Base-by-base conservation (phyloP, 768 basidiomycete genomes). In the Flagelloscypha sp. region DNA sequence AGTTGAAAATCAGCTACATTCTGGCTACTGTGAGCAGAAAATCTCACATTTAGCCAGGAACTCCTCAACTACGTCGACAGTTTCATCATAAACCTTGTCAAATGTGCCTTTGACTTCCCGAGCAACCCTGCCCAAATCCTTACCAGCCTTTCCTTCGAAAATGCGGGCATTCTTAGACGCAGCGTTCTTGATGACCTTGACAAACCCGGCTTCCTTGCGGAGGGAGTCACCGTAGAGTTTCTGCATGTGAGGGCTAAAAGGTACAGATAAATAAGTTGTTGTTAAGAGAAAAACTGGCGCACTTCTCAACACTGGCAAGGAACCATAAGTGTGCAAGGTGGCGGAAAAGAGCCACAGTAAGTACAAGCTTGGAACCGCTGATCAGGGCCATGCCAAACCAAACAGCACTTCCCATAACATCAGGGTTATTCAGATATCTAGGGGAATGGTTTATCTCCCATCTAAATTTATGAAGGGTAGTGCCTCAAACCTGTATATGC, bases 291-390 rank as follows among this genome's bases (percentile, higher is more conserved):
- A 31, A 15, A 24, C 30, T 17, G 20, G 65, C 85, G 40, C 42
- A 97, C 94, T 86, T 84, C 54, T 98, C 95, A 16, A 98, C 92
- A 35, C 61, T 72, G 46, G 74, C 77, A 31, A 99, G 68, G 75
- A 98, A 99, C 92, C 93, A 95, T 84, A 86, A 89, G 51, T 94
- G 89, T 8, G 82, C 79, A 9, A 97, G 61, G 44, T 92, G 83
- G 24, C 86, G 79, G 39, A 93, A 60, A 30, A 95, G 70, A 7
- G 93, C 92, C 5, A 95, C 70, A 4, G 74, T 56, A 29, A 92
- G 76, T 2, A 95, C 89, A n/a, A 92, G 74, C 53, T 90, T 93
- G 56, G 83, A 92, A 10, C 84, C 86, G 44, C 87, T 92, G 53
- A 99, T 84, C 36, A 97, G 66, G 4, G 85, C 83, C 9, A 98